Base-by-base conservation (phyloP, 1,284 basidiomycete species). In the Boletellus dicymbophilus region DNA sequence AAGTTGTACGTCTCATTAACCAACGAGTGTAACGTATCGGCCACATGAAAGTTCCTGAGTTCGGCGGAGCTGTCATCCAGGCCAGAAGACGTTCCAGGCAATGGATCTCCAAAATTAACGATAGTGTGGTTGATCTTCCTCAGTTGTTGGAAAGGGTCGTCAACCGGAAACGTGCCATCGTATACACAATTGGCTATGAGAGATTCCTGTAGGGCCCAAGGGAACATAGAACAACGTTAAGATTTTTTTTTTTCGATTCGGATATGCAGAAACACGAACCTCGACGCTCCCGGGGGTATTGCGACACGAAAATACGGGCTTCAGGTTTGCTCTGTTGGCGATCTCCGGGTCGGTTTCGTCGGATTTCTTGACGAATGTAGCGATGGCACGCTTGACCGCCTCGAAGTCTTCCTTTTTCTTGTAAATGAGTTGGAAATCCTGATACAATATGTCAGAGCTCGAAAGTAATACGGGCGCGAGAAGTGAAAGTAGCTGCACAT, bases 241-340 rank as follows among this genome's bases (percentile, higher is more conserved):
- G 6, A 12, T 15, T n/a, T 28, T 7, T 8, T n/a, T n/a, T n/a
- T n/a, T n/a, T n/a, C n/a, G n/a, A 9, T 10, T 13, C 22, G 33
- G 34, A 26, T 16, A 36, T 11, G 25, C 9, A 15, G n/a, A 25
- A 23, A 31, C n/a, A 56, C 39, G 16, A 9, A 57, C 49, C 37
- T 39, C 21, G 6, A 48, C 10, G 20, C 22, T 43, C n/a, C 34
- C 33, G 16, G 26, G 42, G 27, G 41, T 49, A 2, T 46, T 49
- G n/a, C 31, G 31, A 23, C 52, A 39, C 28, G 49, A 46, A 31
- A 57, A 59, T 15, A 48, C 49, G 22, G 49, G 46, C 12, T 45
- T 44, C 15, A 59, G 39, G 30, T 47, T 45, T 23, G 56, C 55
- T 42, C 56, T 59, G 44, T 22, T 37, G 23, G 50, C 44, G 21